phyloP scores from a whole-genome alignment of 2,329 filamentous ascomycete species.

The Lasiodiplodia citricola region DNA sequence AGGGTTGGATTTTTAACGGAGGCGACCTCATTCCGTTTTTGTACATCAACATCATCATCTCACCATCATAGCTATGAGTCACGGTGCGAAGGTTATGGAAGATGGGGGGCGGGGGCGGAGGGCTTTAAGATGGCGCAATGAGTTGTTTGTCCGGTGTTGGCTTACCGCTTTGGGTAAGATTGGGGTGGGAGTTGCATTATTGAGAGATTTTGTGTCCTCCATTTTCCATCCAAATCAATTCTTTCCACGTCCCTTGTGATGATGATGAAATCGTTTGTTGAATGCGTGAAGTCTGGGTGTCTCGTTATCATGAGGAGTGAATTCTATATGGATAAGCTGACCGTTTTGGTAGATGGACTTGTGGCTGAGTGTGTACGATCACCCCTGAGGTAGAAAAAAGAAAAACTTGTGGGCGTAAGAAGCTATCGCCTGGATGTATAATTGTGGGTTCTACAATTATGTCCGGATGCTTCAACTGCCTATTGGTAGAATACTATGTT shows the following conservation, averaged over 20 bases:
- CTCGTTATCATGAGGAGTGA: no score
- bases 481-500: no score
- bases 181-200: conserved; percentile 2
- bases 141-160: conserved; percentile 5
- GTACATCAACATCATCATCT: conserved; percentile 21
- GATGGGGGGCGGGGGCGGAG: background rate
- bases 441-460: no score
- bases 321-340: no score
- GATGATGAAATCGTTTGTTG: background rate
- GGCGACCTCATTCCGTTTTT: conserved; percentile 7
- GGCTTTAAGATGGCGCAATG: background rate
- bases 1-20: background rate
- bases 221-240: conserved; percentile 3
- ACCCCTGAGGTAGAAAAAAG: no score
- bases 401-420: no score
- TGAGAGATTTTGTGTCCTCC: background rate
- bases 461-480: no score
- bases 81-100: background rate
- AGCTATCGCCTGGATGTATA: no score
- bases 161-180: conserved; percentile 16
- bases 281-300: no score
- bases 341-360: no score
- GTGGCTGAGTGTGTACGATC: no score
- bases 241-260: background rate
- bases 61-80: conserved; percentile 15